Conservation (phyloP, 192 early-diverging fungal species). For the Phycomyces blakesleeanus region DNA sequence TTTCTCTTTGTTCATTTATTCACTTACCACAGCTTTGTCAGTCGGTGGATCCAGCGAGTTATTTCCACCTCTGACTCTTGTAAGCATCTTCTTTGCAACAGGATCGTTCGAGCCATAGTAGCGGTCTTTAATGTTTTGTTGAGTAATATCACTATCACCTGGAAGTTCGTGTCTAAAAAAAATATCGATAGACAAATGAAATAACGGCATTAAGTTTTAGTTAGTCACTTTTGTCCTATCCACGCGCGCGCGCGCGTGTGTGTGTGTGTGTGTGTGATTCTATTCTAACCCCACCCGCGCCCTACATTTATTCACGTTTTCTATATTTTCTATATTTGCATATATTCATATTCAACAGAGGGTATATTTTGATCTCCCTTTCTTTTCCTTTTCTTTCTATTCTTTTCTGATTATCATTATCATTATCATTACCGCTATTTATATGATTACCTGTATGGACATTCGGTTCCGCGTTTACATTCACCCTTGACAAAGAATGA, state of each 20-base stretch:
- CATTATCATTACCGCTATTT: too few species aligned
- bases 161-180: slow-evolving; percentile 87
- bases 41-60: slow-evolving; percentile 59
- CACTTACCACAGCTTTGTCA: slow-evolving; percentile 69
- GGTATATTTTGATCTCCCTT: neutral
- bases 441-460: slow-evolving; percentile 69
- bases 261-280: too few species aligned
- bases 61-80: slow-evolving; percentile 46
- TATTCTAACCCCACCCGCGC: too few species aligned
- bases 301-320: too few species aligned
- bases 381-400: neutral
- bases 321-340: too few species aligned
- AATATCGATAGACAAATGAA: too few species aligned
- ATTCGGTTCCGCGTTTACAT: slow-evolving; percentile 92
- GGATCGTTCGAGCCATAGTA: slow-evolving; percentile 95
- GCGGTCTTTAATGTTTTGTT: slow-evolving; percentile 94
- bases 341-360: neutral
- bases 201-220: too few species aligned
- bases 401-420: too few species aligned
- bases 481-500: slow-evolving; percentile 94
- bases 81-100: slow-evolving; percentile 81
- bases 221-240: neutral
- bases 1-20: too few species aligned
- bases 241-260: too few species aligned
- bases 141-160: slow-evolving; percentile 71